phyloP scores from a whole-genome alignment of 202 grass and related monocot species.

The Miscanthus sacchariflorus region DNA sequence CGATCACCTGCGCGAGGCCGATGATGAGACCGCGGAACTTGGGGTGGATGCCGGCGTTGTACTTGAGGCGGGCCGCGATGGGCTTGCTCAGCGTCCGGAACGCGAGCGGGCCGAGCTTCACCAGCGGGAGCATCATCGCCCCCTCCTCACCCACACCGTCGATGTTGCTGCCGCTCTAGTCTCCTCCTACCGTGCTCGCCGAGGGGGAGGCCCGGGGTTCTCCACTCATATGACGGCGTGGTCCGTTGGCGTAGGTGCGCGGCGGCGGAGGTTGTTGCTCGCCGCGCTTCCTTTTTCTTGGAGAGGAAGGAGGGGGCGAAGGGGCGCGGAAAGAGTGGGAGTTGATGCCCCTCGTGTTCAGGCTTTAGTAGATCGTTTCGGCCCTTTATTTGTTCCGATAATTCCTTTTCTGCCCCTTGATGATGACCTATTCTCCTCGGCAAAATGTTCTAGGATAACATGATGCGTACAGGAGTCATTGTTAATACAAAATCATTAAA shows the following conservation, averaged over 20 bases:
- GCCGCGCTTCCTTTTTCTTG: slow-evolving; percentile 59
- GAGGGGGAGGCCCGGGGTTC: slow-evolving; percentile 2
- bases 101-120: slow-evolving; percentile 81
- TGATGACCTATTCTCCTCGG: not conserved
- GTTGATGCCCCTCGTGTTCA: not conserved
- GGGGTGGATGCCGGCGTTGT: slow-evolving; percentile 75
- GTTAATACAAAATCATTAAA: not conserved
- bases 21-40: slow-evolving; percentile 87
- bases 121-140: slow-evolving; percentile 72
- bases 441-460: not conserved
- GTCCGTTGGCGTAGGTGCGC: slow-evolving; percentile 13
- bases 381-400: not conserved
- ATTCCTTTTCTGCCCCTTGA: slow-evolving; percentile 4
- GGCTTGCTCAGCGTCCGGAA: slow-evolving; percentile 91
- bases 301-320: slow-evolving; percentile 55
- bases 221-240: slow-evolving; percentile 5
- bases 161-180: not conserved
- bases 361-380: slow-evolving; percentile 30
- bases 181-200: slow-evolving; percentile 1
- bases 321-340: slow-evolving; percentile 26
- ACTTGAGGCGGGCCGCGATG: slow-evolving; percentile 83
- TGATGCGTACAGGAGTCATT: not conserved
- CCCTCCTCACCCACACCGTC: not conserved
- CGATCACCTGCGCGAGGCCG: slow-evolving; percentile 77
- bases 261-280: slow-evolving; percentile 57